These are phyloP conservation scores for Colletotrichum sp. DNA, from an alignment of 2,329 filamentous ascomycete genomes.

Conservation along the genomic window DNA sequence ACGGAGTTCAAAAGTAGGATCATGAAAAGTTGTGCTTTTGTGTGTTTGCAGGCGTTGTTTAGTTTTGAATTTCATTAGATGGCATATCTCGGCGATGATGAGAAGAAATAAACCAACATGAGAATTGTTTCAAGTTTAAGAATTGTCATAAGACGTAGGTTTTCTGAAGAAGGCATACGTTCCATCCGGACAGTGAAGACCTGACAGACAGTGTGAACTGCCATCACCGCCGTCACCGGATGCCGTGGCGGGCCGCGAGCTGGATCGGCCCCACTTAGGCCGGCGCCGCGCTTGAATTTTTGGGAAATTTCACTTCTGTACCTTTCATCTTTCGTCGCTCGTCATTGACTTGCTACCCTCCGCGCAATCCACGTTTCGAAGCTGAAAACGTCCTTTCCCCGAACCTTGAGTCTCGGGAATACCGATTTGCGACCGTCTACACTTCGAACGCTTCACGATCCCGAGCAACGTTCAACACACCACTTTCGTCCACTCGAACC, in stretches of 20 bases:
- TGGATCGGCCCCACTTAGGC: background rate
- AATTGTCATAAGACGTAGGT: background rate
- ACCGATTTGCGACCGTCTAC: background rate
- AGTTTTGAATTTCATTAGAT: background rate
- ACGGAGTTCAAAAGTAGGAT: conserved; percentile 13
- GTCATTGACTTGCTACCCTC: background rate
- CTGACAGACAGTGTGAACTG: background rate
- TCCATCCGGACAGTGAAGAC: background rate
- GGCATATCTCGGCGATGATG: background rate
- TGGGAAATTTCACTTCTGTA: background rate
- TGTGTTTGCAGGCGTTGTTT: background rate
- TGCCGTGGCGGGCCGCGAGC: background rate
- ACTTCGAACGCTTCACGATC: too few relatives aligned
- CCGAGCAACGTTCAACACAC: background rate
- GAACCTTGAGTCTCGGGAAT: background rate
- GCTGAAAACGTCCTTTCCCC: background rate
- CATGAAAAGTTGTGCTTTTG: background rate
- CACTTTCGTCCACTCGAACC: background rate
- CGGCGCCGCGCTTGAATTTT: conserved; percentile 4
- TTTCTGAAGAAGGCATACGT: background rate
- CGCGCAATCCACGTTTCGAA: background rate
- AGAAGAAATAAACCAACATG: background rate
- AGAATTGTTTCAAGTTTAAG: background rate
- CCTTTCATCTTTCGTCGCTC: background rate
- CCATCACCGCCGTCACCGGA: background rate